These are phyloP conservation scores for Fonsecaea pugnacius DNA, from an alignment of 2,329 filamentous ascomycete genomes.

Conservation along the genomic window DNA sequence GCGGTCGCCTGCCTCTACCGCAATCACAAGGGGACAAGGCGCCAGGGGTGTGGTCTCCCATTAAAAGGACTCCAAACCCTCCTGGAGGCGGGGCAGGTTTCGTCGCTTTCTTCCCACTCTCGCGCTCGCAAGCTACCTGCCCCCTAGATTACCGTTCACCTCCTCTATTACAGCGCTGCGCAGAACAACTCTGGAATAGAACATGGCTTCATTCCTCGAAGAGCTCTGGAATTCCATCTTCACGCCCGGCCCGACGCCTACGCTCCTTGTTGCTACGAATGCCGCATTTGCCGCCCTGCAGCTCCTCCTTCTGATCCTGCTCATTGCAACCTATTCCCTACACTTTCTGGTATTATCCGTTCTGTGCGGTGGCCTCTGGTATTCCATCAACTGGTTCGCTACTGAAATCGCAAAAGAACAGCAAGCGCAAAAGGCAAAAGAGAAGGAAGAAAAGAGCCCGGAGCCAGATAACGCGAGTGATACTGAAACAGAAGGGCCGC, in stretches of 20 bases:
- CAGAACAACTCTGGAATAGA: constrained; percentile 9
- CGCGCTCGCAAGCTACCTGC: constrained; percentile 5
- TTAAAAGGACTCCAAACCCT: constrained; percentile 23
- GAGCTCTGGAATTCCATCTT: constrained; percentile 92
- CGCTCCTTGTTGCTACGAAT: constrained; percentile 88
- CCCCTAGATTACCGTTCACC: neutral
- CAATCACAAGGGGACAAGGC: constrained; percentile 9
- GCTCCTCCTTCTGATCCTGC: constrained; percentile 72
- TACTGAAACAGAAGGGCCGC: constrained; percentile 47
- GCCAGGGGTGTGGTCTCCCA: constrained; percentile 2
- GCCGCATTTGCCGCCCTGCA: constrained; percentile 85
- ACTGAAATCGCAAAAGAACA: constrained; percentile 61
- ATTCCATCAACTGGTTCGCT: constrained; percentile 96
- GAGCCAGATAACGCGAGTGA: constrained; percentile 38
- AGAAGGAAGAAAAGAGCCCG: constrained; percentile 51
- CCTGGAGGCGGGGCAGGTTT: constrained; percentile 23
- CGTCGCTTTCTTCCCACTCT: constrained; percentile 22
- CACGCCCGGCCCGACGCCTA: constrained; percentile 85
- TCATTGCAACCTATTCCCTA: constrained; percentile 80
- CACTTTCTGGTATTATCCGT: constrained; percentile 84
- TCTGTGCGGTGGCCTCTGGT: constrained; percentile 84
- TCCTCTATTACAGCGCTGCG: constrained; percentile 6
- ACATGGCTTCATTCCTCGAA: constrained; percentile 62
- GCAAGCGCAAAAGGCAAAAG: constrained; percentile 52
- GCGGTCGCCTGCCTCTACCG: constrained; percentile 14